Conservation (phyloP, 768 basidiomycete genomes). For the Pleurotus citrinopileatus region DNA sequence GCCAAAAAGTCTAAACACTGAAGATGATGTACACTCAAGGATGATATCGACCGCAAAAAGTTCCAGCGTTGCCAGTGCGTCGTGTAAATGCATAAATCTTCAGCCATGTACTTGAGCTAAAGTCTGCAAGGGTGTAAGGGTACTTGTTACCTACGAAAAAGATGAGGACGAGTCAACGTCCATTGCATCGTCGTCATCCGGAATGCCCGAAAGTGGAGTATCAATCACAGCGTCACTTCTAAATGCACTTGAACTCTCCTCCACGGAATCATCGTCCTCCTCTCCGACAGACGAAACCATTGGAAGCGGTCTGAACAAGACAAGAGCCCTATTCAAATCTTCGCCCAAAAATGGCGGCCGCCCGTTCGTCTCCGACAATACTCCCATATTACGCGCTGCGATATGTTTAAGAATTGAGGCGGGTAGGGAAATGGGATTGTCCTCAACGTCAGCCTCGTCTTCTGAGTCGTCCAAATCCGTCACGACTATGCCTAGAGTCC, state of each 20-base stretch:
- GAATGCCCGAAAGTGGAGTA: neutral
- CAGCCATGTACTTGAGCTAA: too few species aligned
- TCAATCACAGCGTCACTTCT: neutral
- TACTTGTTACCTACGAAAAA: constrained; percentile 10
- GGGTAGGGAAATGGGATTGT: constrained; percentile 35
- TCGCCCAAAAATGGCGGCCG: constrained; percentile 19
- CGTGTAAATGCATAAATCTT: too few species aligned
- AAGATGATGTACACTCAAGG: too few species aligned
- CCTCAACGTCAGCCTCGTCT: constrained; percentile 38
- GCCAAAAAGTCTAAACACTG: too few species aligned
- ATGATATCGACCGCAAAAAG: too few species aligned
- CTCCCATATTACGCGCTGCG: constrained; percentile 22
- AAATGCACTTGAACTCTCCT: constrained; percentile 10
- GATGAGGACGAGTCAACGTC: constrained; percentile 48
- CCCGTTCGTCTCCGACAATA: constrained; percentile 14
- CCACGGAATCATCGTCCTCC: neutral
- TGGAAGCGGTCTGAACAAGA: constrained; percentile 45
- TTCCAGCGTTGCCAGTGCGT: too few species aligned
- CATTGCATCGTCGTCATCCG: constrained; percentile 45
- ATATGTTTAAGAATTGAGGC: constrained; percentile 45
- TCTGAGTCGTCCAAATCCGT: constrained; percentile 54
- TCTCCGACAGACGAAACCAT: constrained; percentile 2
- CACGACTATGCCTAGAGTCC: constrained; percentile 54
- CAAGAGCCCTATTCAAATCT: constrained; percentile 42
- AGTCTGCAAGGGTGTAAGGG: too few species aligned